These are phyloP conservation scores for Mortierella sp. DNA, from an alignment of 371 early-diverging fungal species.

Conservation along the genomic window DNA sequence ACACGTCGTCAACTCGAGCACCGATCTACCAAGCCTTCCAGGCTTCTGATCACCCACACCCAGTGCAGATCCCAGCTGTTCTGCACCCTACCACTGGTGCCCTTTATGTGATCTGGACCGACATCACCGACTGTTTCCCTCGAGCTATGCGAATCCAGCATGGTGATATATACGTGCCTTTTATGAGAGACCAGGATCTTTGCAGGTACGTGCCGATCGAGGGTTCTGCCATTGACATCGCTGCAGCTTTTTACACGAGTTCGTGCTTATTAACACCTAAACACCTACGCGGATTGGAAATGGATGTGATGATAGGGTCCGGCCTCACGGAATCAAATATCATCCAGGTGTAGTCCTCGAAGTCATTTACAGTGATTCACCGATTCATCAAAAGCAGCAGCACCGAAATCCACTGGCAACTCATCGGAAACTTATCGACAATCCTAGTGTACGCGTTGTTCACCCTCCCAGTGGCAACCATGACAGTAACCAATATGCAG, in stretches of 20 bases:
- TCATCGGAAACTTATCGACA: background rate
- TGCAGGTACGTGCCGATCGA: conserved; percentile 13
- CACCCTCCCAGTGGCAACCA: too few species aligned
- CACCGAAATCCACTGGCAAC: too few species aligned
- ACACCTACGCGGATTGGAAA: background rate
- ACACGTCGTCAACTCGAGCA: too few species aligned
- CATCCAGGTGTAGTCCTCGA: conserved; percentile 30
- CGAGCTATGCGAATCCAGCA: conserved; percentile 24
- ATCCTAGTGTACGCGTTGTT: background rate
- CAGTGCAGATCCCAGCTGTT: conserved; percentile 15
- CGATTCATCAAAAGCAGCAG: background rate
- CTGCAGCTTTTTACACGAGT: background rate
- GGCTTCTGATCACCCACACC: background rate
- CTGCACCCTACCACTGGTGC: conserved; percentile 16
- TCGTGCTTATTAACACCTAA: background rate
- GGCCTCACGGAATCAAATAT: conserved; percentile 43
- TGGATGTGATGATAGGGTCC: conserved; percentile 20
- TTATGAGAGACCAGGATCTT: conserved; percentile 17
- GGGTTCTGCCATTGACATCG: too few species aligned
- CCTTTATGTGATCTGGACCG: conserved; percentile 32
- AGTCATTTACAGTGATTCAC: conserved; percentile 19
- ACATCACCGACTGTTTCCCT: conserved; percentile 34
- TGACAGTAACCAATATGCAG: background rate
- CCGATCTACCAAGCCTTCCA: conserved; percentile 14
- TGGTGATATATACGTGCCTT: conserved; percentile 26